Evolutionary conservation across 2,329 filamentous ascomycete genomes (phyloP).

Genomic region (Aspergillus sp.): DNA sequence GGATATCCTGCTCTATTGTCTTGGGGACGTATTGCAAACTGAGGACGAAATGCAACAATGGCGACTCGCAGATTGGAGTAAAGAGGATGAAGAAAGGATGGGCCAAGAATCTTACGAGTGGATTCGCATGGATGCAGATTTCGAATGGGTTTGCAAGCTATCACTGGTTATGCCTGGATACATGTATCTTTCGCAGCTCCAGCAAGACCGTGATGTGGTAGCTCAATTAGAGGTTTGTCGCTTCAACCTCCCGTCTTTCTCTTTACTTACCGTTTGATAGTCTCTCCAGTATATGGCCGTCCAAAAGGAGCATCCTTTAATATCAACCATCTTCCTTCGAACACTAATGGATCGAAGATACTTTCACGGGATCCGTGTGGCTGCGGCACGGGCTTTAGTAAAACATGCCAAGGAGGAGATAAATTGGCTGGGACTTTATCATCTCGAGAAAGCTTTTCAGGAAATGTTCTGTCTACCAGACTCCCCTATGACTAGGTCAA

Average conservation of each 20-base stretch:
- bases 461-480: constrained; percentile 83
- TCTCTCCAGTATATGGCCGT: constrained; percentile 73
- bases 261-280: constrained; percentile 25
- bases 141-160: constrained; percentile 93
- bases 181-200: constrained; percentile 97
- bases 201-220: constrained; percentile 94
- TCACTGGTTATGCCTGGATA: constrained; percentile 82
- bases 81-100: constrained; percentile 87
- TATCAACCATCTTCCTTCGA: constrained; percentile 83
- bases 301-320: constrained; percentile 70
- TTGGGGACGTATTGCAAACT: constrained; percentile 85
- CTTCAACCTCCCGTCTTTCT: background rate
- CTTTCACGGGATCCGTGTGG: constrained; percentile 85
- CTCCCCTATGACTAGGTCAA: constrained; percentile 76
- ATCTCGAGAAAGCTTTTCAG: constrained; percentile 82
- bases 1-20: constrained; percentile 82
- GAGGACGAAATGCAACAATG: constrained; percentile 80
- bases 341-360: constrained; percentile 91
- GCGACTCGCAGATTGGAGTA: constrained; percentile 84
- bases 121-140: constrained; percentile 97
- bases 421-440: constrained; percentile 76
- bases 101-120: constrained; percentile 96
- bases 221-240: constrained; percentile 66
- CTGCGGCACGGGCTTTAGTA: constrained; percentile 77
- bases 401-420: constrained; percentile 71